Conservation (phyloP, 1,139 yeast genomes). For the Geotrichum phurueaensis region DNA sequence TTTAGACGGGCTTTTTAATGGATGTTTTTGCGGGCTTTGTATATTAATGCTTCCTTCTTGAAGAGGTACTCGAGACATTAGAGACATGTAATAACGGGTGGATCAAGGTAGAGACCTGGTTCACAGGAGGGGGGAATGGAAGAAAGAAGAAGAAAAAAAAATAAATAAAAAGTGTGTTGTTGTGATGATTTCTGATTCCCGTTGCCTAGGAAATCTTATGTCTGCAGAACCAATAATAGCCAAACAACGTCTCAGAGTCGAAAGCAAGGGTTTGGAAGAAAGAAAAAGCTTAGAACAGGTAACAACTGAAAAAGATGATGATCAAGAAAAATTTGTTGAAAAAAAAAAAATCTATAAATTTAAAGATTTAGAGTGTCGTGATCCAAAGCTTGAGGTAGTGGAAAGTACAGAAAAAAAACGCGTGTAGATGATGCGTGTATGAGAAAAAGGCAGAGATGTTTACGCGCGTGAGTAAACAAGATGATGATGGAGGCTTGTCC, state of each 20-base stretch:
- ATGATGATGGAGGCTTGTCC: background rate
- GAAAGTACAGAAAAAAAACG: background rate
- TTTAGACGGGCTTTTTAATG: slow-evolving; percentile 1
- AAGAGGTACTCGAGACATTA: slow-evolving; percentile 12
- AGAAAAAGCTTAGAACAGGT: background rate
- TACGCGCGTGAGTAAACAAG: background rate
- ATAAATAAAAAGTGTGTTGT: background rate
- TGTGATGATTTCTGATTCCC: background rate
- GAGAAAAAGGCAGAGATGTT: background rate
- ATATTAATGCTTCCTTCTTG: slow-evolving; percentile 11
- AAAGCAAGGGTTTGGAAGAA: background rate
- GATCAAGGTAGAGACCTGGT: background rate
- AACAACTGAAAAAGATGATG: background rate
- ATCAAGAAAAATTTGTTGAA: background rate
- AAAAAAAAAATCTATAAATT: background rate
- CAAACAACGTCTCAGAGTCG: background rate
- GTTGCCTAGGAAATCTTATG: background rate
- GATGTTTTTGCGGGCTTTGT: slow-evolving; percentile 5
- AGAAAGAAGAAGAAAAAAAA: background rate
- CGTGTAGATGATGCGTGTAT: background rate
- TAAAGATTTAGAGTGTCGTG: background rate
- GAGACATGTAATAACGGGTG: background rate
- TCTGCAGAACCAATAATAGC: background rate
- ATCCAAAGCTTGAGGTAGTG: background rate
- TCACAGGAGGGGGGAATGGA: background rate